phyloP scores from a whole-genome alignment of 2,329 filamentous ascomycete genomes.

The Pseudocercospora pini-densiflorae region DNA sequence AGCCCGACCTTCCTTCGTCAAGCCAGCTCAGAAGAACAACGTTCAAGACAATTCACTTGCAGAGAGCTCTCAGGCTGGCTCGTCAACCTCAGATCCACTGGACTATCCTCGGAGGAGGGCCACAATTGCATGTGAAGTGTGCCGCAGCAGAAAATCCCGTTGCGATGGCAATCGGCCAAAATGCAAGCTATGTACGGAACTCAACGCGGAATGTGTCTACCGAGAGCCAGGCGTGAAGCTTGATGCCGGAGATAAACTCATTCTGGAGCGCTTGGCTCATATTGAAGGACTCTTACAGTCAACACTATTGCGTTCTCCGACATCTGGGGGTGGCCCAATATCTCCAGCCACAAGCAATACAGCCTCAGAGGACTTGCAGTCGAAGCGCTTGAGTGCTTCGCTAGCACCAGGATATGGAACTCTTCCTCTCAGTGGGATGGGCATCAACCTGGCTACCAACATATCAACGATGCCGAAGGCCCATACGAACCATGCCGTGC shows the following conservation, averaged over 20 bases:
- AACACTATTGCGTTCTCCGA: conserved; percentile 53
- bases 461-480: conserved; percentile 86
- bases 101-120: conserved; percentile 41
- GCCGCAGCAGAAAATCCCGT: conserved; percentile 39
- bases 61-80: conserved; percentile 12
- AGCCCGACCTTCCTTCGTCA: conserved; percentile 13
- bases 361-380: conserved; percentile 45
- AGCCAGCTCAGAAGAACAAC: neutral
- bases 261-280: conserved; percentile 75
- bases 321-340: conserved; percentile 27
- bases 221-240: conserved; percentile 85
- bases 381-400: conserved; percentile 42
- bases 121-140: conserved; percentile 42
- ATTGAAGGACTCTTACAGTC: conserved; percentile 81
- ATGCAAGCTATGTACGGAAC: conserved; percentile 80
- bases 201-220: conserved; percentile 83
- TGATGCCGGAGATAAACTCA: conserved; percentile 84
- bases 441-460: conserved; percentile 70
- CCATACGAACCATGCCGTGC: conserved; percentile 78
- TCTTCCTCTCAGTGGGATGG: conserved; percentile 61
- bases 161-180: conserved; percentile 65
- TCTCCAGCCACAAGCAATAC: conserved; percentile 56
- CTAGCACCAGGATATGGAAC: conserved; percentile 40
- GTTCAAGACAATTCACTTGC: neutral
- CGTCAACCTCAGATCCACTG: conserved; percentile 28